These are phyloP conservation scores for Stemphylium vesicarium DNA, from an alignment of 2,329 filamentous ascomycete genomes.

Conservation along the genomic window DNA sequence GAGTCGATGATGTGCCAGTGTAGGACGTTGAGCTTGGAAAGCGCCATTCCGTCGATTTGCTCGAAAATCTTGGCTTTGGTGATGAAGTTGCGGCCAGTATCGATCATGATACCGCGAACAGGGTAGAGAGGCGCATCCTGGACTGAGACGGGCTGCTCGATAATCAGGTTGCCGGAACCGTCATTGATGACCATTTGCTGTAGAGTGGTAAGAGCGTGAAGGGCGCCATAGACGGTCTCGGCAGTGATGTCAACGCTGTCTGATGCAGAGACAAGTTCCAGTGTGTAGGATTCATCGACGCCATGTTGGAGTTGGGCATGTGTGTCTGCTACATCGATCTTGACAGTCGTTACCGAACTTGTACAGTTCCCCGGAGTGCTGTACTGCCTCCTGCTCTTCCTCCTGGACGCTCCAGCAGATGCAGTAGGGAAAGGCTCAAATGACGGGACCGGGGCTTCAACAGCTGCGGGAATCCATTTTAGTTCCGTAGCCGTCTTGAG, in stretches of 20 bases:
- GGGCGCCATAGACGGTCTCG: conserved; percentile 60
- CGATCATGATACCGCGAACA: conserved; percentile 63
- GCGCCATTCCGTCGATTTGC: conserved; percentile 62
- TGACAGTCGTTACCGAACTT: conserved; percentile 50
- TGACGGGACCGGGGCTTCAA: conserved; percentile 58
- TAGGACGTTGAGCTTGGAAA: conserved; percentile 64
- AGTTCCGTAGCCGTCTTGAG: conserved; percentile 56
- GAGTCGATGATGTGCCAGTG: conserved; percentile 64
- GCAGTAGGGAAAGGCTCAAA: conserved; percentile 61
- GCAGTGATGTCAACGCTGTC: conserved; percentile 55
- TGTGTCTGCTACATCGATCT: conserved; percentile 55
- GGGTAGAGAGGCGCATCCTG: conserved; percentile 60
- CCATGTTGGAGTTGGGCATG: conserved; percentile 60
- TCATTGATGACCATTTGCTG: conserved; percentile 62
- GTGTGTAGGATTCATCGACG: conserved; percentile 63
- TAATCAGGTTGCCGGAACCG: conserved; percentile 52
- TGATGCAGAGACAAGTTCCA: conserved; percentile 52
- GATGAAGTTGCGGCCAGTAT: conserved; percentile 63
- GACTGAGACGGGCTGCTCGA: conserved; percentile 62
- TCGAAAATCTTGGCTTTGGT: conserved; percentile 59
- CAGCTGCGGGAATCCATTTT: conserved; percentile 61
- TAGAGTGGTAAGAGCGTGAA: conserved; percentile 64
- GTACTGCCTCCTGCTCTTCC: conserved; percentile 31
- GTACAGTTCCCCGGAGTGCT: conserved; percentile 32
- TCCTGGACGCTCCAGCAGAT: conserved; percentile 28